phyloP scores from a whole-genome alignment of 2,329 filamentous ascomycete species.

The Pestalotiopsis sp. region DNA sequence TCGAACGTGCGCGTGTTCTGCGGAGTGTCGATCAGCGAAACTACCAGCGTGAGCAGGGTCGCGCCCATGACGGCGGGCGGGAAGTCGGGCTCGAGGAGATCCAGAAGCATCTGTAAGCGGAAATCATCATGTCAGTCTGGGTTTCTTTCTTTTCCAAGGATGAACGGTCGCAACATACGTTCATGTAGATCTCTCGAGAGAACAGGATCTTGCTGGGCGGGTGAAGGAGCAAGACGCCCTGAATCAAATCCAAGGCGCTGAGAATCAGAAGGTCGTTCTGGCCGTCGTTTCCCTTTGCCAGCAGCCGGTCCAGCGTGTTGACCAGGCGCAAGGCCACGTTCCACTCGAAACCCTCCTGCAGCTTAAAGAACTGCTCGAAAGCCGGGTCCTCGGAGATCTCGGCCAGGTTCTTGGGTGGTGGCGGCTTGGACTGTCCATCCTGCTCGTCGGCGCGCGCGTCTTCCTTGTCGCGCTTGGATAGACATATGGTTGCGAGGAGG shows the following conservation, averaged over 20 bases:
- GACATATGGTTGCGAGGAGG: constrained; percentile 90
- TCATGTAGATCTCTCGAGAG: constrained; percentile 91
- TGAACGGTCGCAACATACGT: constrained; percentile 53
- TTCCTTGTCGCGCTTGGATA: constrained; percentile 51
- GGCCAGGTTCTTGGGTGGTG: constrained; percentile 62
- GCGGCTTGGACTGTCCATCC: constrained; percentile 40
- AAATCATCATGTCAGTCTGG: not conserved
- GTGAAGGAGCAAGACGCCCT: constrained; percentile 86
- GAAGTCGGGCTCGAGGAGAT: constrained; percentile 90
- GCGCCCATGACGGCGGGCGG: constrained; percentile 90
- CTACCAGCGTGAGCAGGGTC: constrained; percentile 87
- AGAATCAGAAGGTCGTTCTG: constrained; percentile 89
- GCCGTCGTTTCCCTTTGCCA: constrained; percentile 80
- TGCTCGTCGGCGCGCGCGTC: constrained; percentile 30
- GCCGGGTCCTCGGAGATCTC: constrained; percentile 82
- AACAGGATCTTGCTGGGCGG: constrained; percentile 88
- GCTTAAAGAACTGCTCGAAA: constrained; percentile 92
- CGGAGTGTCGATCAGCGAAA: constrained; percentile 83
- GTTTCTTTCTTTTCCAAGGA: not conserved
- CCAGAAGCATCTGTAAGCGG: constrained; percentile 74
- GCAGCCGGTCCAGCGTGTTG: constrained; percentile 80
- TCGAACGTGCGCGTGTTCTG: constrained; percentile 92
- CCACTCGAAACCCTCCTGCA: constrained; percentile 98
- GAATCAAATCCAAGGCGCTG: constrained; percentile 83
- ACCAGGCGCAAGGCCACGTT: constrained; percentile 90